These are phyloP conservation scores for Coprinellus aureogranulatus DNA, from an alignment of 768 basidiomycete genomes.

Conservation along the genomic window DNA sequence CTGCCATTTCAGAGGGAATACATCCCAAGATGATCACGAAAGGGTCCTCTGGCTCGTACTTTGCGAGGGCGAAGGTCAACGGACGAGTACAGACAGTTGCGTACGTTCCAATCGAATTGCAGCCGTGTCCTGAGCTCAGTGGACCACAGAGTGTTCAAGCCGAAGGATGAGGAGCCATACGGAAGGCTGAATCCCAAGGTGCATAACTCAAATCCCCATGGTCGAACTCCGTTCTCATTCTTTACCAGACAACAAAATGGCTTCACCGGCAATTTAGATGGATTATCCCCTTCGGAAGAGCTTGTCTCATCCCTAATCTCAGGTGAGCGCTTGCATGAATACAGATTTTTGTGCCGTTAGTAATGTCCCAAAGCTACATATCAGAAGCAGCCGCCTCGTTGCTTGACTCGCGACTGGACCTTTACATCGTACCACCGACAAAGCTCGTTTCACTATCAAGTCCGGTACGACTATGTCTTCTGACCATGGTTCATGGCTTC, in stretches of 20 bases:
- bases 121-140: neutral
- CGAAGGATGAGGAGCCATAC: slow-evolving; percentile 89
- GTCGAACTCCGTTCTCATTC: neutral
- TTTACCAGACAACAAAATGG: slow-evolving; percentile 78
- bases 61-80: slow-evolving; percentile 80
- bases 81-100: slow-evolving; percentile 77
- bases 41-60: slow-evolving; percentile 89
- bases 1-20: slow-evolving; percentile 70
- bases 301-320: slow-evolving; percentile 86
- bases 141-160: slow-evolving; percentile 75
- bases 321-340: slow-evolving; percentile 47
- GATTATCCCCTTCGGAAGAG: slow-evolving; percentile 87
- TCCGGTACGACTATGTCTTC: slow-evolving; percentile 43
- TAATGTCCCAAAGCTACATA: slow-evolving; percentile 57
- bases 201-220: neutral
- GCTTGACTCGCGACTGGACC: slow-evolving; percentile 67
- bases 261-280: slow-evolving; percentile 83
- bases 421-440: slow-evolving; percentile 84
- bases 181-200: slow-evolving; percentile 86
- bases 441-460: slow-evolving; percentile 81
- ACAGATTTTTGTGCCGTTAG: neutral
- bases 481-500: slow-evolving; percentile 1
- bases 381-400: slow-evolving; percentile 88
- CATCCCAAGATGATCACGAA: slow-evolving; percentile 91
- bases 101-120: slow-evolving; percentile 41